phyloP scores from a whole-genome alignment of 306 rosid genomes.

The Inga oerstediana region DNA sequence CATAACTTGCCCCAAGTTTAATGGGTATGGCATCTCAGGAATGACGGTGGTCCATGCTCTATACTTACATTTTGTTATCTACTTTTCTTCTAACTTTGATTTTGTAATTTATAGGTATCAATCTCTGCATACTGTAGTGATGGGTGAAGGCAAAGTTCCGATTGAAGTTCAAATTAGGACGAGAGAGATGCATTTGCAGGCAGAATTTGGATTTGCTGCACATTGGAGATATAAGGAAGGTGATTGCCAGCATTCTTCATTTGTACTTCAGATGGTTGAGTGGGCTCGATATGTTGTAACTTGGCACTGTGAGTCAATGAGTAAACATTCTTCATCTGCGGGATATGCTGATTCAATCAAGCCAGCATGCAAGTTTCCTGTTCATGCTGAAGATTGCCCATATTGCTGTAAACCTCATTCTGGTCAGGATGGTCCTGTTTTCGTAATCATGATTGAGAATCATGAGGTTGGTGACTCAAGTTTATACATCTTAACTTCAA shows the following conservation, averaged over 20 bases:
- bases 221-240: conserved; percentile 99
- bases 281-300: conserved; percentile 99
- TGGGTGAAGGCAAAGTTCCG: conserved; percentile 73
- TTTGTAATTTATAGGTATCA: conserved; percentile 62
- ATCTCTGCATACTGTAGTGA: conserved; percentile 92
- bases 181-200: conserved; percentile 92
- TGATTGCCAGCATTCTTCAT: conserved; percentile 80
- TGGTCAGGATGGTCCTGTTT: conserved; percentile 79
- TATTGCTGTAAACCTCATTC: conserved; percentile 70
- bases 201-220: conserved; percentile 96
- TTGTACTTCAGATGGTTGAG: conserved; percentile 98
- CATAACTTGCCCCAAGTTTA: conserved; percentile 74
- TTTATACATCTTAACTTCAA: neutral
- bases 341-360: conserved; percentile 53
- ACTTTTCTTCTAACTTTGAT: conserved; percentile 28
- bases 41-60: neutral
- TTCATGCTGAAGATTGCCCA: conserved; percentile 82
- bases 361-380: conserved; percentile 90
- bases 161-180: conserved; percentile 97
- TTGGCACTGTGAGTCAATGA: conserved; percentile 97
- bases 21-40: conserved; percentile 65
- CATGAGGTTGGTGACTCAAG: conserved; percentile 72
- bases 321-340: conserved; percentile 57
- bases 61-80: conserved; percentile 4
- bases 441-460: conserved; percentile 83